Evolutionary conservation across 148 eudicot species (phyloP).

Genomic region (Drosera capensis): DNA sequence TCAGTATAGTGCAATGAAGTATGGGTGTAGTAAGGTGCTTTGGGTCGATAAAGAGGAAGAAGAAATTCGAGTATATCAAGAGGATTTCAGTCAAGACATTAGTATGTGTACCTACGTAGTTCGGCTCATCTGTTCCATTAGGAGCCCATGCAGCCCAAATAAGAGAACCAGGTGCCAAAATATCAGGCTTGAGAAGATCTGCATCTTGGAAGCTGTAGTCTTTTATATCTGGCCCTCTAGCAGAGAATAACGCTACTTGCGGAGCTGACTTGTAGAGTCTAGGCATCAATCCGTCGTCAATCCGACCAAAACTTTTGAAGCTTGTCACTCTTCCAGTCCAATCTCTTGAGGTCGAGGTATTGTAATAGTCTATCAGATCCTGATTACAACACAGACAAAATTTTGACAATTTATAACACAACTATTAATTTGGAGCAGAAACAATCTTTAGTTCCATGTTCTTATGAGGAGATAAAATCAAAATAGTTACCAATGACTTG

Average conservation of each 20-base stretch:
- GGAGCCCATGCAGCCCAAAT: constrained; percentile 98
- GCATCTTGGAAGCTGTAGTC: constrained; percentile 87
- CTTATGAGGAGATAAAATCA: background rate
- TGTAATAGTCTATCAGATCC: constrained; percentile 87
- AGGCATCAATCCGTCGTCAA: constrained; percentile 67
- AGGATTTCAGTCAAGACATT: background rate
- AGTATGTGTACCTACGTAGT: constrained; percentile 46
- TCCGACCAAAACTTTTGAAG: constrained; percentile 64
- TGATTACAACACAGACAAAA: constrained; percentile 11
- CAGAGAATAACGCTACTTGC: constrained; percentile 83
- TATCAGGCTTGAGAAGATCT: constrained; percentile 95
- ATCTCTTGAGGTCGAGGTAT: constrained; percentile 67
- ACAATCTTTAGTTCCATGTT: no score
- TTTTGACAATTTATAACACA: no score
- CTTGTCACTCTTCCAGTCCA: constrained; percentile 93
- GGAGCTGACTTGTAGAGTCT: constrained; percentile 84
- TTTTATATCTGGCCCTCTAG: constrained; percentile 88
- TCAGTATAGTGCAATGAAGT: no score
- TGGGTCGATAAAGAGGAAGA: no score
- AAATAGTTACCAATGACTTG: constrained; percentile 51
- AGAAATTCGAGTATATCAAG: no score
- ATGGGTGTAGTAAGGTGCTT: no score
- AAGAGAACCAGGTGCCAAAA: constrained; percentile 92
- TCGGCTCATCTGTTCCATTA: constrained; percentile 90
- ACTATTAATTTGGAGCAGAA: no score